phyloP scores from a whole-genome alignment of 2,329 filamentous ascomycete species.

The Epichloe elymi region DNA sequence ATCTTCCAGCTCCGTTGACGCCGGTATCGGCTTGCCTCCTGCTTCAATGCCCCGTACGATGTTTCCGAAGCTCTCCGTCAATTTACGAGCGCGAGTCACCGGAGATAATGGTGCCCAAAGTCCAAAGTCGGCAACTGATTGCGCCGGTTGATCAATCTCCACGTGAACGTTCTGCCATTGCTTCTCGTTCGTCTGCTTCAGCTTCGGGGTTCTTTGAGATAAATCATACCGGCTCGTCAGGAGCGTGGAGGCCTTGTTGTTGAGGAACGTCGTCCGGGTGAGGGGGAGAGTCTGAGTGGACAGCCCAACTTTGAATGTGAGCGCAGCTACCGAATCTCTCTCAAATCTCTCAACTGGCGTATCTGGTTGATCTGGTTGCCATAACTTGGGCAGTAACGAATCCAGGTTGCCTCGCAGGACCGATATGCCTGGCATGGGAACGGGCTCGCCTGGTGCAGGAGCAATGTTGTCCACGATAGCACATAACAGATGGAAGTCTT shows the following conservation, averaged over 20 bases:
- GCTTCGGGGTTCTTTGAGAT: constrained; percentile 8
- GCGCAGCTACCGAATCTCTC: constrained; percentile 23
- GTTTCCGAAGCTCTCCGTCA: constrained; percentile 61
- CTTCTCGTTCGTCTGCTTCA: constrained; percentile 21
- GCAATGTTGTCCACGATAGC: constrained; percentile 44
- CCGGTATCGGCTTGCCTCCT: constrained; percentile 36
- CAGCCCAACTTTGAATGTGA: constrained; percentile 27
- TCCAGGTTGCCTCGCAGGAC: constrained; percentile 32
- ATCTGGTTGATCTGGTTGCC: constrained; percentile 19
- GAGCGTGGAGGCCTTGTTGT: constrained; percentile 48
- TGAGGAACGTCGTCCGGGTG: constrained; percentile 68
- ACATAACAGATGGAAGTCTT: constrained; percentile 32
- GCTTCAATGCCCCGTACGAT: constrained; percentile 55
- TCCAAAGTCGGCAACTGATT: constrained; percentile 12
- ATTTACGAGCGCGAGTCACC: constrained; percentile 47
- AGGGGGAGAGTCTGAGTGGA: constrained; percentile 45
- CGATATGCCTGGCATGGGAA: constrained; percentile 33
- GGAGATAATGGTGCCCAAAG: constrained; percentile 41
- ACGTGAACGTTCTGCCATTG: constrained; percentile 25
- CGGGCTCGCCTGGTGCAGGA: constrained; percentile 18
- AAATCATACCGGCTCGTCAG: constrained; percentile 23
- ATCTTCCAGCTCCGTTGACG: constrained; percentile 58
- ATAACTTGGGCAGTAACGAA: constrained; percentile 32
- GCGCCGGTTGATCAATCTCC: constrained; percentile 10
- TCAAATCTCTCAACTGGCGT: constrained; percentile 16